Conservation (phyloP, 2,329 filamentous ascomycete genomes). For the Scedosporium boydii region DNA sequence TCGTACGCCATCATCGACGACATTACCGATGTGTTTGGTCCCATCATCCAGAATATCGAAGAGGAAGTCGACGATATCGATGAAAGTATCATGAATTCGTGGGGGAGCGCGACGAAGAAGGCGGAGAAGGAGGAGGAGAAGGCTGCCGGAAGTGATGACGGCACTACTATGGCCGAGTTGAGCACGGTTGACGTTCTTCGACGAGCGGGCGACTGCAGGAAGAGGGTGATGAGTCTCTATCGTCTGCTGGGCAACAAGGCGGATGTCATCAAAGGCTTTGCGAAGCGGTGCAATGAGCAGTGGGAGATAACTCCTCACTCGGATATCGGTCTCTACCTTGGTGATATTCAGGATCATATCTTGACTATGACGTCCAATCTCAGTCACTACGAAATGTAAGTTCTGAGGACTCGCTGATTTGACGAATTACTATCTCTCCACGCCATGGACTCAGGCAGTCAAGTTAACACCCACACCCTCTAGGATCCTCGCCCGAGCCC, state of each 20-base stretch:
- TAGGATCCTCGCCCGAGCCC: constrained; percentile 80
- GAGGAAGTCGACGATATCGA: constrained; percentile 97
- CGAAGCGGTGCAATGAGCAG: constrained; percentile 94
- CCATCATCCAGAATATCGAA: constrained; percentile 85
- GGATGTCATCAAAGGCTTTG: constrained; percentile 98
- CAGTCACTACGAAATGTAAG: constrained; percentile 90
- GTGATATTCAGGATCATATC: constrained; percentile 98
- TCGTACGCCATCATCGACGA: constrained; percentile 97
- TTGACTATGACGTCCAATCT: constrained; percentile 97
- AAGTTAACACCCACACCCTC: background rate
- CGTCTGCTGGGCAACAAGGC: constrained; percentile 92
- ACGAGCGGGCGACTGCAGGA: constrained; percentile 85
- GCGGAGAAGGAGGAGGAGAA: constrained; percentile 34
- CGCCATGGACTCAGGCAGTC: background rate
- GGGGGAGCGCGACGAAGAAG: constrained; percentile 28
- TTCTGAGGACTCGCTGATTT: constrained; percentile 10
- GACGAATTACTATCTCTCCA: background rate
- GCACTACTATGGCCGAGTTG: constrained; percentile 32
- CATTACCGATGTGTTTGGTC: constrained; percentile 92
- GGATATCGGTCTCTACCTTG: constrained; percentile 94
- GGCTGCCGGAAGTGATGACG: constrained; percentile 24
- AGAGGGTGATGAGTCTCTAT: constrained; percentile 95
- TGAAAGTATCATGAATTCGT: constrained; percentile 77
- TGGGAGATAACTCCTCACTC: constrained; percentile 93
- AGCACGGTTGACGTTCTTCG: constrained; percentile 75